phyloP scores from a whole-genome alignment of 148 eudicot species.

The Silene latifolia region DNA sequence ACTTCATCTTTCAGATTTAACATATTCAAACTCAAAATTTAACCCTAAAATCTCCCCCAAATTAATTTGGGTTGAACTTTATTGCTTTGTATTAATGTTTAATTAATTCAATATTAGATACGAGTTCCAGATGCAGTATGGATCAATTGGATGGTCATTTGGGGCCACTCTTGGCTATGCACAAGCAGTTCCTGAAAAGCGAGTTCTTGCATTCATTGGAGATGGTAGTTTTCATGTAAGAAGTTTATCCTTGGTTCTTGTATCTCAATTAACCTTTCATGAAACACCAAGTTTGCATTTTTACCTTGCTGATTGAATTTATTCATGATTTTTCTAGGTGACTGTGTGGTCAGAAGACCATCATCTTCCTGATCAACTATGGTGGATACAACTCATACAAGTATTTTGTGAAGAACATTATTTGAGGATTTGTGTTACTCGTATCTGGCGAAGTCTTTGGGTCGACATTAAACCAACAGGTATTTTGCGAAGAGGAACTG shows the following conservation, averaged over 20 bases:
- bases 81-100: not conserved
- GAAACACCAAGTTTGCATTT: not conserved
- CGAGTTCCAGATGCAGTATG: conserved; percentile 88
- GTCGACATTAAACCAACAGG: conserved; percentile 27
- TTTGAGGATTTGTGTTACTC: not conserved
- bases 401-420: no score
- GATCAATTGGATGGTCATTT: conserved; percentile 95
- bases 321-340: conserved; percentile 35
- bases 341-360: conserved; percentile 70
- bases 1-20: no score
- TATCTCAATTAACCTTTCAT: not conserved
- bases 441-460: not conserved
- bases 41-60: no score
- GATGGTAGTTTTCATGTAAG: conserved; percentile 98
- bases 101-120: conserved; percentile 36
- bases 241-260: no score
- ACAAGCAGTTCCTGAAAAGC: conserved; percentile 65
- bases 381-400: no score
- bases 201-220: conserved; percentile 90
- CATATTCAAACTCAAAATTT: no score
- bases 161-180: conserved; percentile 97
- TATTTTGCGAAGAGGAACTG: conserved; percentile 55
- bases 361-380: conserved; percentile 81
- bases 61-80: no score
- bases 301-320: not conserved